phyloP scores from a whole-genome alignment of 139 green algal genomes.

The Closterium sp. region DNA sequence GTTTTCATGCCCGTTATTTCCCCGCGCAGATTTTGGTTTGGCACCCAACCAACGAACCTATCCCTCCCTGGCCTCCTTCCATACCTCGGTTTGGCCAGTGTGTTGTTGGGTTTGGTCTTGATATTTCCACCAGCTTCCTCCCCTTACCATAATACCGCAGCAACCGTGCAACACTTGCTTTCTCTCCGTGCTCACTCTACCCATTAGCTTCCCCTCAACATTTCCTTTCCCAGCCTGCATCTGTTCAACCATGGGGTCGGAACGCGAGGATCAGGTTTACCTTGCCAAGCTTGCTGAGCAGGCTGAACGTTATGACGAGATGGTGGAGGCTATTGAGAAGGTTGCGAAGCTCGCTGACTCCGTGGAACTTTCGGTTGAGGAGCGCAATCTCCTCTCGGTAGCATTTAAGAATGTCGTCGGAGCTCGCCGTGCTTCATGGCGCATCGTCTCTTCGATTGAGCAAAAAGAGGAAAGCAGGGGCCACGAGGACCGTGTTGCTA shows the following conservation, averaged over 20 bases:
- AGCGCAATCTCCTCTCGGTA: constrained; percentile 62
- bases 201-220: neutral
- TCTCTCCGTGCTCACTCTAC: no score
- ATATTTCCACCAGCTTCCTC: neutral
- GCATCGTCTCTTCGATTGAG: constrained; percentile 62
- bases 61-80: neutral
- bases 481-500: constrained; percentile 46
- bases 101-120: neutral
- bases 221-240: neutral
- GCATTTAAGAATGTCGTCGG: constrained; percentile 65
- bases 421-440: constrained; percentile 58
- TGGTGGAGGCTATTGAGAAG: constrained; percentile 58
- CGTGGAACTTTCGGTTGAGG: constrained; percentile 55
- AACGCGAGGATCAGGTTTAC: constrained; percentile 58
- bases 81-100: neutral
- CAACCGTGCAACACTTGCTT: neutral
- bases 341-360: constrained; percentile 44
- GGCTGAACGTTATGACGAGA: constrained; percentile 90
- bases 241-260: constrained; percentile 17
- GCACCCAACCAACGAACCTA: neutral
- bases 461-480: constrained; percentile 57
- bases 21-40: neutral
- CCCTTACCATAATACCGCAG: neutral
- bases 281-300: constrained; percentile 97
- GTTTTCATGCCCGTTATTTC: neutral